Percentiles rank a stretch among this genome's conserved stretches.
phyloP scores from a whole-genome alignment of 2,329 filamentous ascomycete genomes.

The Fusarium haematococcum region DNA sequence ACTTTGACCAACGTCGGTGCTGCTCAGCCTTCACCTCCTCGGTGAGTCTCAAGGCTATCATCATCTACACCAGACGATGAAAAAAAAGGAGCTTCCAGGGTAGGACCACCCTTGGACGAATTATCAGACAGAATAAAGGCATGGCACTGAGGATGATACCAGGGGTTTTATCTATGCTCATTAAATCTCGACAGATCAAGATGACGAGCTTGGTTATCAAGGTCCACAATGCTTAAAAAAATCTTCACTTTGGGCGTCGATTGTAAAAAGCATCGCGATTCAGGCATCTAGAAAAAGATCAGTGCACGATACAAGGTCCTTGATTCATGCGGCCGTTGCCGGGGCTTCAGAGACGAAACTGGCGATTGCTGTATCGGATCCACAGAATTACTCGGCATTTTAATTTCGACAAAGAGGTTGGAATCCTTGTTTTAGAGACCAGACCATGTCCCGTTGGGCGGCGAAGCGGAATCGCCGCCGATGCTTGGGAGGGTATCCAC shows the following conservation, averaged over 20 bases:
- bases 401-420: conserved; percentile 19
- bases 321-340: neutral
- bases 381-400: conserved; percentile 23
- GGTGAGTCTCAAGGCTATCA: neutral
- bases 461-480: conserved; percentile 30
- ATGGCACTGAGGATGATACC: neutral
- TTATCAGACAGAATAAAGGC: neutral
- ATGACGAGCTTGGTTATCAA: neutral
- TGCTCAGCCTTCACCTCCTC: neutral
- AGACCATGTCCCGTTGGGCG: conserved; percentile 26
- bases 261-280: neutral
- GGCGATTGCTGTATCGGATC: conserved; percentile 13
- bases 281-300: neutral
- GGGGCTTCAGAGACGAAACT: conserved; percentile 1
- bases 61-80: neutral
- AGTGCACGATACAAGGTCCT: neutral
- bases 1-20: neutral
- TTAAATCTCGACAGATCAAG: neutral
- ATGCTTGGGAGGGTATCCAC: conserved; percentile 18
- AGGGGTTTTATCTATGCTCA: conserved; percentile 4
- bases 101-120: neutral
- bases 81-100: neutral
- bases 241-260: neutral
- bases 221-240: neutral
- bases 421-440: conserved; percentile 23